A percentile compares a stretch with the other conserved stretches of the same genome.
These are phyloP conservation scores for Cryptomeria japonica DNA, from an alignment of 75 land plant species.

Conservation along the genomic window DNA sequence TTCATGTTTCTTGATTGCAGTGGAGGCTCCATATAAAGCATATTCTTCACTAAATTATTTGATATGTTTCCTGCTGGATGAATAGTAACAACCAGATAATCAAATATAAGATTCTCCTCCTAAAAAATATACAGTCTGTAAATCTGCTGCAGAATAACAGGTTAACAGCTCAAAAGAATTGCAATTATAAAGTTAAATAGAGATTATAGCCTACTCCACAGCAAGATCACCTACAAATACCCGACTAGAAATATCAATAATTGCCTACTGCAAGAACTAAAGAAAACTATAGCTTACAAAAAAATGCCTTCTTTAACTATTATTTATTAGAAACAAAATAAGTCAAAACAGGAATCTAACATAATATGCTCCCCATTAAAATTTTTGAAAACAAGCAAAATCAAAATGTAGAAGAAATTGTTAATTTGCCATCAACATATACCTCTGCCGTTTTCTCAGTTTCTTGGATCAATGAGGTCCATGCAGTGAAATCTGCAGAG, in stretches of 20 bases:
- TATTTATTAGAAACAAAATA: neutral
- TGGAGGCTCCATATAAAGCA: too few species aligned
- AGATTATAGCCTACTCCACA: neutral
- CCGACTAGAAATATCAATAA: neutral
- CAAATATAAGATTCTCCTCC: neutral
- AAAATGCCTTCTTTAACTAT: neutral
- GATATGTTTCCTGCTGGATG: neutral
- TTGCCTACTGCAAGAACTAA: neutral
- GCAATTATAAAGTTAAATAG: neutral
- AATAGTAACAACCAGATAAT: neutral
- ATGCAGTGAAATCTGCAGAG: slow-evolving; percentile 87
- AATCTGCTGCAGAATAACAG: neutral
- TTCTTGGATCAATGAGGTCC: slow-evolving; percentile 92
- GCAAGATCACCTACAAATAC: neutral
- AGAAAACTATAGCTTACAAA: neutral
- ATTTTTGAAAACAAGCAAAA: neutral
- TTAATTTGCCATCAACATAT: slow-evolving; percentile 13
- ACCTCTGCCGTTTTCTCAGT: slow-evolving; percentile 81
- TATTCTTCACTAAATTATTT: neutral
- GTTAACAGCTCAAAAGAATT: neutral
- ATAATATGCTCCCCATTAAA: neutral
- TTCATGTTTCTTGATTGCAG: neutral
- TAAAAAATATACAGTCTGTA: neutral
- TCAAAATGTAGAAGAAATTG: neutral
- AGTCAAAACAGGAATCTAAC: neutral